Conservation (phyloP, 1,139 yeast genomes). For the Suhomyces coccinellae region DNA sequence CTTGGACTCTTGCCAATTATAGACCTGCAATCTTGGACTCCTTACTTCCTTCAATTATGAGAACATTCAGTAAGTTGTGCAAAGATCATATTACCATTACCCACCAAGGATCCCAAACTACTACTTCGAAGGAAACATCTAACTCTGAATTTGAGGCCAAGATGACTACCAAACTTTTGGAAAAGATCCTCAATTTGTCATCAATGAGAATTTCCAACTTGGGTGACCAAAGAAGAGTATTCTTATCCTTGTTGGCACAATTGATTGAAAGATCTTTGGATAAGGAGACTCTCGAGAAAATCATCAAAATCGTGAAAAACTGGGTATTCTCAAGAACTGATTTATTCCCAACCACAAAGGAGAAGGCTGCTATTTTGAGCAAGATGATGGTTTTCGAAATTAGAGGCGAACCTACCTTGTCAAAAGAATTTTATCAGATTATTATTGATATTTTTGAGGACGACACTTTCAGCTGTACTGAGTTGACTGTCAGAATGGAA, state of each 20-base stretch:
- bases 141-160: constrained; percentile 67
- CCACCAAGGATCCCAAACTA: constrained; percentile 40
- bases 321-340: constrained; percentile 90
- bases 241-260: constrained; percentile 82
- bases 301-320: constrained; percentile 72
- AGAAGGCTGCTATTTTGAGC: constrained; percentile 89
- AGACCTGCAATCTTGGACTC: constrained; percentile 75
- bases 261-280: constrained; percentile 87
- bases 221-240: constrained; percentile 92
- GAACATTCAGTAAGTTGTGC: constrained; percentile 83
- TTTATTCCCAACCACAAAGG: constrained; percentile 91
- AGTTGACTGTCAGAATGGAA: constrained; percentile 92
- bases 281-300: constrained; percentile 68
- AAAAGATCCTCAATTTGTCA: constrained; percentile 73
- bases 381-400: constrained; percentile 94
- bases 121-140: constrained; percentile 30
- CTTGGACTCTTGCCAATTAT: constrained; percentile 78
- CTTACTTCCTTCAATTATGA: constrained; percentile 72
- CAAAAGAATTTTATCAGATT: constrained; percentile 80
- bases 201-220: constrained; percentile 78
- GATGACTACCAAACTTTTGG: constrained; percentile 73
- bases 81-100: constrained; percentile 83
- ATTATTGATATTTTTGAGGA: constrained; percentile 88
- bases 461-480: constrained; percentile 76
- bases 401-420: constrained; percentile 78